Evolutionary conservation across 2,329 filamentous ascomycete genomes (phyloP).

Genomic region (Rutstroemia sydowiana): DNA sequence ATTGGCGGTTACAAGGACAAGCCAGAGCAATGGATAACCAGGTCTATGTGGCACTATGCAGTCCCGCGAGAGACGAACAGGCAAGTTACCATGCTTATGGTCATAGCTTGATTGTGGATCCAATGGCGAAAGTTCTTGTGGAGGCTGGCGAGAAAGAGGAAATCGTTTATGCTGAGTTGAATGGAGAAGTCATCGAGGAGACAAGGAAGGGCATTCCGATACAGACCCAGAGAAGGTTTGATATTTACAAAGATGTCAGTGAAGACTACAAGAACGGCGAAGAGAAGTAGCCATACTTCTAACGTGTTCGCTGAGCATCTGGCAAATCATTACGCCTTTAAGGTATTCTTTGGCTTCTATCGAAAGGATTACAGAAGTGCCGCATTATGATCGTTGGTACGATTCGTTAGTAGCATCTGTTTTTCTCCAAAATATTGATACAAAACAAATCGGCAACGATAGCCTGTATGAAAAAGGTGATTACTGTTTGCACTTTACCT

Average conservation of each 20-base stretch:
- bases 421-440: no score
- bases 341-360: background rate
- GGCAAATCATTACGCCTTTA: background rate
- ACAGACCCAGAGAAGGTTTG: conserved; percentile 77
- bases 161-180: conserved; percentile 67
- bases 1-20: conserved; percentile 80
- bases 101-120: conserved; percentile 82
- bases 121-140: conserved; percentile 72
- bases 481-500: no score
- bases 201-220: conserved; percentile 79
- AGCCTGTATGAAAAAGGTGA: no score
- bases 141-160: conserved; percentile 74
- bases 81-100: conserved; percentile 86
- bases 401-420: no score
- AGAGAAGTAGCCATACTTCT: background rate
- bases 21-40: conserved; percentile 90
- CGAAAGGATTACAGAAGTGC: background rate
- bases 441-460: no score
- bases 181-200: conserved; percentile 61
- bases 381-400: no score
- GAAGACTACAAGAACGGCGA: conserved; percentile 31
- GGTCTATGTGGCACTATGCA: conserved; percentile 87
- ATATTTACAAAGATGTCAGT: conserved; percentile 90
- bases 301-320: background rate
- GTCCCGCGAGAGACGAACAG: conserved; percentile 71